A percentile compares a stretch with the other conserved stretches of the same genome.
Conservation (phyloP, 805 yeast species). For the Saccharomycopsis capsularis region DNA sequence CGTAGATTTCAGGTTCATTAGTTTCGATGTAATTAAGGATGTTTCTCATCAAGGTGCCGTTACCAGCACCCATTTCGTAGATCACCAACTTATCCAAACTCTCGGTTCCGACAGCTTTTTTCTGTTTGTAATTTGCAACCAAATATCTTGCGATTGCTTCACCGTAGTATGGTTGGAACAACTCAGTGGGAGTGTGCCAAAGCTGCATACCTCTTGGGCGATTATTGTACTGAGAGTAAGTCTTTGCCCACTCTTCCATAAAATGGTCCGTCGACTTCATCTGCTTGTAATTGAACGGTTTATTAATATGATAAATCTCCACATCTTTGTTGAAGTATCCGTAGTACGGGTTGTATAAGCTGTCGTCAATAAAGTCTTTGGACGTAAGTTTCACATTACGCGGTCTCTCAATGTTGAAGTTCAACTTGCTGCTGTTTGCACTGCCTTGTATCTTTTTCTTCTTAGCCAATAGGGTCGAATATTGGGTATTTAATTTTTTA, state of each 20-base stretch:
- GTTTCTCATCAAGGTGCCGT: constrained; percentile 77
- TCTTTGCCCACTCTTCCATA: constrained; percentile 58
- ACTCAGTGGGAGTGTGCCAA: constrained; percentile 89
- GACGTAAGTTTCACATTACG: constrained; percentile 59
- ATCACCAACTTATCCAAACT: constrained; percentile 42
- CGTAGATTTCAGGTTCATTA: constrained; percentile 68
- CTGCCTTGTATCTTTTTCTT: not conserved
- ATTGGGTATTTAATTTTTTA: constrained; percentile 28
- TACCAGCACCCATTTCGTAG: constrained; percentile 88
- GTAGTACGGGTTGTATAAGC: constrained; percentile 71
- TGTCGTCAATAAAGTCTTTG: constrained; percentile 78
- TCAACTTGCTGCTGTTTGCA: not conserved
- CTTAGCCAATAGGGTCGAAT: not conserved
- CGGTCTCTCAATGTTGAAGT: constrained; percentile 40
- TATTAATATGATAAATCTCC: constrained; percentile 63
- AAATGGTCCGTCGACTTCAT: constrained; percentile 63
- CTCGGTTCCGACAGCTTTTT: too few relatives aligned
- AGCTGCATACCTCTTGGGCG: constrained; percentile 40
- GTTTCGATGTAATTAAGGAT: constrained; percentile 56
- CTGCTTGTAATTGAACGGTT: constrained; percentile 43
- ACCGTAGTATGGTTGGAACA: constrained; percentile 79
- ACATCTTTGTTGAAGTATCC: constrained; percentile 80
- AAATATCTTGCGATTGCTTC: constrained; percentile 79
- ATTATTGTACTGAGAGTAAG: constrained; percentile 41
- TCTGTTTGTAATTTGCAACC: constrained; percentile 60